These are phyloP conservation scores for Choanephora cucurbitarum DNA, from an alignment of 371 early-diverging fungal species.

Conservation along the genomic window DNA sequence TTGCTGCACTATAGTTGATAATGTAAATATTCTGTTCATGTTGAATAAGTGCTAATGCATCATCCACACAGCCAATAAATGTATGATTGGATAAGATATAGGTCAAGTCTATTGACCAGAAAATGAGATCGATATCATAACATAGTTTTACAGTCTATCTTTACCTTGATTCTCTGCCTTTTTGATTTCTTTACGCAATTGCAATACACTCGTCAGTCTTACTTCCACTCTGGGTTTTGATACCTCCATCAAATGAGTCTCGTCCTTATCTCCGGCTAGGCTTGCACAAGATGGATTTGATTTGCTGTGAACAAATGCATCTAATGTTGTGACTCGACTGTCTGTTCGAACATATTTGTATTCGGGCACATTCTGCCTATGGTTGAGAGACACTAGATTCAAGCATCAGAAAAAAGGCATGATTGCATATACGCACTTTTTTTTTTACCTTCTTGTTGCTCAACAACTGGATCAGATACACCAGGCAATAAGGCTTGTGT, in stretches of 20 bases:
- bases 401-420: conserved; percentile 1
- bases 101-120: conserved; percentile 57
- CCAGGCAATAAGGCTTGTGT: conserved; percentile 53
- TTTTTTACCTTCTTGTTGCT: not conserved
- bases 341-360: conserved; percentile 83
- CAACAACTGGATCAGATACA: conserved; percentile 8
- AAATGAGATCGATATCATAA: not conserved
- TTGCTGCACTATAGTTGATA: conserved; percentile 72
- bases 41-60: conserved; percentile 75
- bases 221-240: conserved; percentile 62
- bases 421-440: conserved; percentile 2
- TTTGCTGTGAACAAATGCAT: conserved; percentile 47
- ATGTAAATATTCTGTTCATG: conserved; percentile 80
- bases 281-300: conserved; percentile 1
- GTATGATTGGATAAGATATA: conserved; percentile 75
- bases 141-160: not conserved
- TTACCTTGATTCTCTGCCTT: conserved; percentile 61
- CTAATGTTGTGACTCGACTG: conserved; percentile 66
- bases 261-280: conserved; percentile 6
- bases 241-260: conserved; percentile 2
- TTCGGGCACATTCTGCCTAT: conserved; percentile 31
- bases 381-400: not conserved
- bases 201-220: conserved; percentile 72
- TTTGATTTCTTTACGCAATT: conserved; percentile 73
- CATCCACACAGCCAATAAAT: conserved; percentile 91